Percentiles rank a stretch among this genome's conserved stretches.
phyloP scores from a whole-genome alignment of 257 asterid genomes.

The Verbascum thapsus region DNA sequence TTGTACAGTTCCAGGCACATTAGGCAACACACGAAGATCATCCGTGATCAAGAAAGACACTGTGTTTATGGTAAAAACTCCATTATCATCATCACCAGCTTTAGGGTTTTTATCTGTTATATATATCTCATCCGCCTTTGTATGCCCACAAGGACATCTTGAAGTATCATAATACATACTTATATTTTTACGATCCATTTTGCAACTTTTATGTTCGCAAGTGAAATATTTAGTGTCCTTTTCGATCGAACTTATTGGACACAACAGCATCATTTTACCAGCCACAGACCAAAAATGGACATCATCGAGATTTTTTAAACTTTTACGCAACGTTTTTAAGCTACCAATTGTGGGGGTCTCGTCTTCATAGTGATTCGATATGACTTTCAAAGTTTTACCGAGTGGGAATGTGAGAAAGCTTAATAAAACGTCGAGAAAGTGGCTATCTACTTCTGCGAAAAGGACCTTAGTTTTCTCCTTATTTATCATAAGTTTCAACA shows the following conservation, averaged over 20 bases:
- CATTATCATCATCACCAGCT: not conserved
- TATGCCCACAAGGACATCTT: conserved; percentile 13
- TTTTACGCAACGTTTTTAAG: conserved; percentile 26
- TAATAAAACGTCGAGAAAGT: conserved; percentile 26
- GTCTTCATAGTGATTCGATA: not conserved
- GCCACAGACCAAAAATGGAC: not conserved
- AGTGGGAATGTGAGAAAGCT: conserved; percentile 36
- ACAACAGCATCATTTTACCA: conserved; percentile 22
- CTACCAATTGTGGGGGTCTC: conserved; percentile 22
- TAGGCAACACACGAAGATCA: conserved; percentile 25
- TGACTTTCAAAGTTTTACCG: not conserved
- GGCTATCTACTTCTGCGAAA: conserved; percentile 14
- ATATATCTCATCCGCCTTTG: not conserved
- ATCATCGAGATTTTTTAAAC: conserved; percentile 12
- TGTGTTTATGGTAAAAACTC: conserved; percentile 1
- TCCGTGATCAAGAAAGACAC: conserved; percentile 28
- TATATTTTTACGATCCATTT: not conserved
- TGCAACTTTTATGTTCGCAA: not conserved
- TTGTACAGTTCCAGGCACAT: not conserved
- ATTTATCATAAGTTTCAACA: conserved; percentile 27
- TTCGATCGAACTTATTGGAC: conserved; percentile 14
- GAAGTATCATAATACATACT: not conserved
- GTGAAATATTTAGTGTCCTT: not conserved
- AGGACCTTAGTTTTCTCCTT: conserved; percentile 28
- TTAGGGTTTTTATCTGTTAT: no score